Evolutionary conservation across 2,329 filamentous ascomycete genomes (phyloP).

Genomic region (Lecanosticta acicola): DNA sequence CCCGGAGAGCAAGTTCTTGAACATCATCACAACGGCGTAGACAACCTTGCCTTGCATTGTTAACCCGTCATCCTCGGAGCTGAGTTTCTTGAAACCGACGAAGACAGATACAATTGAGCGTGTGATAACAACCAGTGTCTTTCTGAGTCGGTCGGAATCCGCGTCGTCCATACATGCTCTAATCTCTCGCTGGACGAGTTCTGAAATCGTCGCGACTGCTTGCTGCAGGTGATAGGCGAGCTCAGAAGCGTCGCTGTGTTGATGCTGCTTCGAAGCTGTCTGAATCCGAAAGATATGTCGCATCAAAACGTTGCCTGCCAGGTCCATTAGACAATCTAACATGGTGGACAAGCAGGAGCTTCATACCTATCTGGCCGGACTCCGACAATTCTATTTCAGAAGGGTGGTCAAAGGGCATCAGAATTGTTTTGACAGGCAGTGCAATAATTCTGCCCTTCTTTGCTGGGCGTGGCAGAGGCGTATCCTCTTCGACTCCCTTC

Average conservation of each 20-base stretch:
- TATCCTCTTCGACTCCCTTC: slow-evolving; percentile 23
- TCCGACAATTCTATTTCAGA: slow-evolving; percentile 15
- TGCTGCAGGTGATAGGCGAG: slow-evolving; percentile 27
- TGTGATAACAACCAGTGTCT: slow-evolving; percentile 18
- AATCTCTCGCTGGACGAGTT: slow-evolving; percentile 20
- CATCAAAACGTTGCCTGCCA: slow-evolving; percentile 24
- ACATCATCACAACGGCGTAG: slow-evolving; percentile 34
- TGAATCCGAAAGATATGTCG: slow-evolving; percentile 27
- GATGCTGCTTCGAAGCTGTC: slow-evolving; percentile 18
- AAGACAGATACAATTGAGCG: slow-evolving; percentile 23
- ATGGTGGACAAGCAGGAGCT: not conserved
- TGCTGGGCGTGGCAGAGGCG: slow-evolving; percentile 23
- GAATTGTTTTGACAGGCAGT: not conserved
- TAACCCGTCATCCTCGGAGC: slow-evolving; percentile 5
- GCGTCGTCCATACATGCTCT: slow-evolving; percentile 4
- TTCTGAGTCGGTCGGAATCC: slow-evolving; percentile 9
- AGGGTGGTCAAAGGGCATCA: not conserved
- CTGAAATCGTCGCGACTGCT: slow-evolving; percentile 19
- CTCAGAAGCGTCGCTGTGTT: slow-evolving; percentile 13
- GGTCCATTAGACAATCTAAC: no score
- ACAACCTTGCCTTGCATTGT: slow-evolving; percentile 20
- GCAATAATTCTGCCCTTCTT: slow-evolving; percentile 9
- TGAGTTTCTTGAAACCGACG: slow-evolving; percentile 20
- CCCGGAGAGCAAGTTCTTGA: slow-evolving; percentile 31
- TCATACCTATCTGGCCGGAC: slow-evolving; percentile 9